Conservation (phyloP, 2,329 filamentous ascomycete genomes). For the Fusarium robinianum region DNA sequence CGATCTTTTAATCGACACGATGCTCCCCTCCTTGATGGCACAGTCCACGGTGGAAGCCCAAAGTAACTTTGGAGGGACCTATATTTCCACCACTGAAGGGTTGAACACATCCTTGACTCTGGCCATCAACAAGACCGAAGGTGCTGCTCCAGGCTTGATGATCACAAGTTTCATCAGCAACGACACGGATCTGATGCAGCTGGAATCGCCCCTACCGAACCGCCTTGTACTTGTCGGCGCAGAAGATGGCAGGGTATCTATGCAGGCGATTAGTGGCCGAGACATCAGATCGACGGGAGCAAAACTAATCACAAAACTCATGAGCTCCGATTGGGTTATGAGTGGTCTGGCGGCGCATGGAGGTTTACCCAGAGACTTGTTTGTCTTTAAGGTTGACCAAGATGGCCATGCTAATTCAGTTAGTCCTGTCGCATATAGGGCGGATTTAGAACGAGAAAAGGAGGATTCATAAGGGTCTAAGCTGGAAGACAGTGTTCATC, state of each 20-base stretch:
- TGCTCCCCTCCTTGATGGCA: conserved; percentile 12
- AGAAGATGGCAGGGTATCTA: no score
- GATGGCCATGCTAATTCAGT: background rate
- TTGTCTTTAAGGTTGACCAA: conserved; percentile 1
- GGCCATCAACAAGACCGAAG: conserved; percentile 2
- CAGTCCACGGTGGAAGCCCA: conserved; percentile 12
- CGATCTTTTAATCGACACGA: conserved; percentile 10
- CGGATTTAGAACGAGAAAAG: no score
- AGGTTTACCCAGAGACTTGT: background rate
- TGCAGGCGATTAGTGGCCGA: no score
- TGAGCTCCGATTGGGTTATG: background rate
- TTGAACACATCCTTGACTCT: conserved; percentile 8
- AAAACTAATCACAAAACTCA: no score
- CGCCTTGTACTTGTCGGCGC: no score
- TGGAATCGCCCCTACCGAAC: background rate
- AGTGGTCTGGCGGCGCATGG: background rate
- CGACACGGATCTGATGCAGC: conserved; percentile 15
- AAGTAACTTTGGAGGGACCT: conserved; percentile 12
- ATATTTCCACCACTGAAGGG: conserved; percentile 1
- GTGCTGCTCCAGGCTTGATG: conserved; percentile 6
- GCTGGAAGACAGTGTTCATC: no score
- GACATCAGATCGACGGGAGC: no score
- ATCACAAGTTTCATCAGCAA: conserved; percentile 19
- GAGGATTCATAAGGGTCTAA: no score
- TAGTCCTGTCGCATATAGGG: no score